Evolutionary conservation across 2,329 filamentous ascomycete species (phyloP).

Genomic region (Kalaharituber pfeilii): DNA sequence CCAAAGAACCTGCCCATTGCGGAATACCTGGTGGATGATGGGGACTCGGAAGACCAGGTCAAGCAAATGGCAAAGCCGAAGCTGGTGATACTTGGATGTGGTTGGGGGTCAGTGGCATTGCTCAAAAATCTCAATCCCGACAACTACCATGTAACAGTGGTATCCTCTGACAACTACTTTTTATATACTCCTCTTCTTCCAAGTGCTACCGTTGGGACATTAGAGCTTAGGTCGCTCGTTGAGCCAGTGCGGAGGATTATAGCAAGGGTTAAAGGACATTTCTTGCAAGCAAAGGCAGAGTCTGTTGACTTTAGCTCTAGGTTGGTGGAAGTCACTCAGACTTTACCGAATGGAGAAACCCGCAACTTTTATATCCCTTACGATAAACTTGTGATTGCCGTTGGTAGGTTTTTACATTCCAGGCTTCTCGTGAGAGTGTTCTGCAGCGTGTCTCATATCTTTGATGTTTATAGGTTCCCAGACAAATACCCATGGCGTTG

Average conservation of each 20-base stretch:
- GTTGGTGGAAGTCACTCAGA: constrained; percentile 68
- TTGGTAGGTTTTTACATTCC: constrained; percentile 38
- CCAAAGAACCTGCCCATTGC: constrained; percentile 91
- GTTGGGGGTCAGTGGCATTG: constrained; percentile 85
- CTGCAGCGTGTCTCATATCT: background rate
- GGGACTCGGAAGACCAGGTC: constrained; percentile 54
- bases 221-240: constrained; percentile 77
- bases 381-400: constrained; percentile 84
- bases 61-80: constrained; percentile 73
- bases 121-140: constrained; percentile 78
- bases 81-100: constrained; percentile 79
- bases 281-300: constrained; percentile 69
- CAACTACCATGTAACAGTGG: constrained; percentile 88
- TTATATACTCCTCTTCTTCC: constrained; percentile 96
- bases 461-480: constrained; percentile 42
- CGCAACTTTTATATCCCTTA: constrained; percentile 85
- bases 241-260: constrained; percentile 84
- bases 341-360: constrained; percentile 52
- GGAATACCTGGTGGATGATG: constrained; percentile 73
- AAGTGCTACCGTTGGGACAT: constrained; percentile 85
- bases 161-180: constrained; percentile 92
- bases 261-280: constrained; percentile 62
- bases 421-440: no score
- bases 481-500: constrained; percentile 89
- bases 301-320: constrained; percentile 86